Conservation (phyloP, 805 yeast genomes). For the Kazachstania africana region DNA sequence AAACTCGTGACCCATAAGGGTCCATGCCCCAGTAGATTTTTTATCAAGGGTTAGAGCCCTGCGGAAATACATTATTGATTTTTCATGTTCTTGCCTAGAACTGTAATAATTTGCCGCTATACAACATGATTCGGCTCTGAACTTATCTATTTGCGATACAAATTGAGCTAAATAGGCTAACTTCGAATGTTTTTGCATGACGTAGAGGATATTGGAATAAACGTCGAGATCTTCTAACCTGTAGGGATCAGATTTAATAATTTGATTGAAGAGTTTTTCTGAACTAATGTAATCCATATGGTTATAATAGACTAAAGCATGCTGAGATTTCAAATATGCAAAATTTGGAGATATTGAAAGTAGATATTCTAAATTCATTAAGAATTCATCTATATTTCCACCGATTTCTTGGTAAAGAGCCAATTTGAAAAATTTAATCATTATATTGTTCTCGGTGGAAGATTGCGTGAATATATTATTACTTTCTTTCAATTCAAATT, state of each 20-base stretch:
- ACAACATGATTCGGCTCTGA: constrained; percentile 90
- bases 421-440: constrained; percentile 51
- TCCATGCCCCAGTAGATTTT: constrained; percentile 86
- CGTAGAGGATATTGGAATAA: constrained; percentile 89
- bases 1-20: constrained; percentile 97
- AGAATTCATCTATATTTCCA: constrained; percentile 47
- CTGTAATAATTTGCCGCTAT: constrained; percentile 90
- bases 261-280: constrained; percentile 64
- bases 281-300: constrained; percentile 77
- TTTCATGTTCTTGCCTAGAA: constrained; percentile 84
- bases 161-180: constrained; percentile 78
- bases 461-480: constrained; percentile 9
- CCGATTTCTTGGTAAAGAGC: constrained; percentile 67
- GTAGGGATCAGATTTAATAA: constrained; percentile 65
- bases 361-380: constrained; percentile 39
- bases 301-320: constrained; percentile 72
- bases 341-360: constrained; percentile 56
- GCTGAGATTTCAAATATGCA: constrained; percentile 64
- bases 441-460: constrained; percentile 14
- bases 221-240: constrained; percentile 85
- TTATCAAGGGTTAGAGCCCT: constrained; percentile 76
- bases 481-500: constrained; percentile 8
- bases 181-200: constrained; percentile 80
- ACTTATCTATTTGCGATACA: constrained; percentile 70
- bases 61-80: constrained; percentile 85